Evolutionary conservation across 306 rosid genomes (phyloP), one percentile per base, ranked within the genome.

Genomic region (Cucurbita moschata): DNA sequence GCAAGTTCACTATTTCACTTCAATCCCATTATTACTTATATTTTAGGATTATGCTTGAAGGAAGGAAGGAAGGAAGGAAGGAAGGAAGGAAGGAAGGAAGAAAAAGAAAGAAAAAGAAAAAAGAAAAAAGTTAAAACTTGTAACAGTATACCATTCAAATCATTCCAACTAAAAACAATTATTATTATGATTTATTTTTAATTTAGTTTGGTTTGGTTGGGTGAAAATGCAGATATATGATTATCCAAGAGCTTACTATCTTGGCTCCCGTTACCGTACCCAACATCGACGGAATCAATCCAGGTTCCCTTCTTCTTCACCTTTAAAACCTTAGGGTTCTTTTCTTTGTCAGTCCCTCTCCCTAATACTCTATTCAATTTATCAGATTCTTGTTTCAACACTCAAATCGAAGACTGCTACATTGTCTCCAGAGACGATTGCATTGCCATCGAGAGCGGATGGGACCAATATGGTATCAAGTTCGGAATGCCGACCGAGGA

Each of bases 391-490:
- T 87, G 87, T 47, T 70, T 80, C 10, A 79, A 84, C 62, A 74
- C 64, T 0, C 70, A 19, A 62, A 87, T 90, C 16, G 83, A 92
- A 75, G 96, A 90, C 67, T 79, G 86, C 81, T 86, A 47, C 83
- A 86, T 92, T 1, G 90, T 86, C 18, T 91, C 97, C 3, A 90
- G 92, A 1, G 97, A 88, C 19, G 96, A 88, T 68, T 91, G 96
- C 55, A 30, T 87, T 0, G 90, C 90, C 0, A 79, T 87, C 6
- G 87, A 90, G 80, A 90, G 96, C 71, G 92, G 96, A 5, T 90
- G 89, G 89, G 92, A 85, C 49, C 66, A 82, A 46, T 85, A 82
- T 74, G 96, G 96, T 35, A 82, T 85, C 66, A 79, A 77, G 60
- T 42, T 86, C 54, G 95, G 89, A 50, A 90, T 79, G 88, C 90